Base-by-base conservation (phyloP, 768 basidiomycete species). In the Amanita inopinata region DNA sequence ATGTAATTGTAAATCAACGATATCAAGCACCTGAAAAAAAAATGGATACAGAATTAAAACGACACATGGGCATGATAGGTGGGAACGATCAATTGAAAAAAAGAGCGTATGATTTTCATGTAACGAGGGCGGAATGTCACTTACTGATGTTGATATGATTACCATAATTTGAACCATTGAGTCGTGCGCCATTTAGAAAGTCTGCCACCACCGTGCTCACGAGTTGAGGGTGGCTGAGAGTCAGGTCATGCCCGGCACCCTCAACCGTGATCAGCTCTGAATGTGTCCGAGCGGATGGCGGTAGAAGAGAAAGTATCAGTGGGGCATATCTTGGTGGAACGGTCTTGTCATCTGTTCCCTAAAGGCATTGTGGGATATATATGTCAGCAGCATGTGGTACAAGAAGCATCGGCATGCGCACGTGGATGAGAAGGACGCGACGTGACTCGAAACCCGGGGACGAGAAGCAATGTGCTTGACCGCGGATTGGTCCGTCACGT, bases 401-500 rank as follows among this genome's bases (percentile, higher is more conserved):
- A 28, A 31, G 19, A 22, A 28, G 12, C 37, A 18, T 18, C 22
- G 33, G 35, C 12, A 33, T 20, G 60, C 73, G 20, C 50, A 78
- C 83, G 57, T 84, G 83, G 22, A 86, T 63, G n/a, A 85, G 57
- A 27, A 85, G 62, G 4, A 81, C 73, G 18, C 66, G 60, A 36
- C 71, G 69, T 14, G 63, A 61, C 2, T 62, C 62, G 43, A 75
- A 68, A 2, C 66, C 72, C 11, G 68, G 61, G 0, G 71, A 65
- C 19, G 66, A 56, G 50, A 84, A 84, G 3, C 76, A 63, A 1
- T 69, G 56, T 1, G 58, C 59, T 42, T 78, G 72, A 3, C 81
- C 80, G 28, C 83, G 75, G 20, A 86, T 64, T 10, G 84, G 83
- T 1, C 83, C 83, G 28, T 81, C 73, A 24, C 83, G 72, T 18